Conservation (phyloP, 495 filamentous ascomycete genomes). For the Aspergillus taichungensis region DNA sequence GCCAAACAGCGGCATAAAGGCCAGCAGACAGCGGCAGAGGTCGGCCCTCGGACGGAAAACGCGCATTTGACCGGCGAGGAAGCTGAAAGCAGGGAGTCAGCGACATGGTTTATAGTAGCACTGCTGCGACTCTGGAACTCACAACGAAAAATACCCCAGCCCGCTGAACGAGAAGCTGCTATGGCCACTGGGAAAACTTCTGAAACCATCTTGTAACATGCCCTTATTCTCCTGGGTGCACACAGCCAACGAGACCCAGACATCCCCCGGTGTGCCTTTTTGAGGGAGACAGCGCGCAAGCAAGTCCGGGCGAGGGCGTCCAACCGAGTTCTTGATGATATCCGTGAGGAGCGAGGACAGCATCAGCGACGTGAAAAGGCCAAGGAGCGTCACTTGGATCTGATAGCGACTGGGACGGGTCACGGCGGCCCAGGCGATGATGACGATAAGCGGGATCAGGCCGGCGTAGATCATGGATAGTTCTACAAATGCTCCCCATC, state of each 20-base stretch:
- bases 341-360: slow-evolving; percentile 82
- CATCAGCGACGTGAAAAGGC: slow-evolving; percentile 66
- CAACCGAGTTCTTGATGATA: slow-evolving; percentile 83
- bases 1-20: slow-evolving; percentile 59
- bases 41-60: slow-evolving; percentile 70
- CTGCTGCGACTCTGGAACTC: slow-evolving; percentile 8
- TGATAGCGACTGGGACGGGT: slow-evolving; percentile 61
- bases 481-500: slow-evolving; percentile 26
- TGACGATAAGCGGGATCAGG: slow-evolving; percentile 54
- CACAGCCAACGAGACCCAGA: slow-evolving; percentile 62
- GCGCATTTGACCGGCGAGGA: slow-evolving; percentile 69
- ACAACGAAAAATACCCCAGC: slow-evolving; percentile 70
- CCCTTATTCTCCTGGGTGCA: slow-evolving; percentile 76
- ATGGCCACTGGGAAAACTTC: slow-evolving; percentile 87
- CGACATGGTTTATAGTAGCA: not conserved
- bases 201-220: slow-evolving; percentile 83
- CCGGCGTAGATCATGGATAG: slow-evolving; percentile 72
- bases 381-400: slow-evolving; percentile 75
- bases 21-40: slow-evolving; percentile 51
- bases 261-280: slow-evolving; percentile 52
- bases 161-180: slow-evolving; percentile 79
- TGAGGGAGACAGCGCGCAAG: slow-evolving; percentile 77
- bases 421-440: slow-evolving; percentile 56
- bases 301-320: slow-evolving; percentile 83
- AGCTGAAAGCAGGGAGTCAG: slow-evolving; percentile 29